Evolutionary conservation across 257 asterid species (phyloP).

Genomic region (Thymus quinquecostatus): DNA sequence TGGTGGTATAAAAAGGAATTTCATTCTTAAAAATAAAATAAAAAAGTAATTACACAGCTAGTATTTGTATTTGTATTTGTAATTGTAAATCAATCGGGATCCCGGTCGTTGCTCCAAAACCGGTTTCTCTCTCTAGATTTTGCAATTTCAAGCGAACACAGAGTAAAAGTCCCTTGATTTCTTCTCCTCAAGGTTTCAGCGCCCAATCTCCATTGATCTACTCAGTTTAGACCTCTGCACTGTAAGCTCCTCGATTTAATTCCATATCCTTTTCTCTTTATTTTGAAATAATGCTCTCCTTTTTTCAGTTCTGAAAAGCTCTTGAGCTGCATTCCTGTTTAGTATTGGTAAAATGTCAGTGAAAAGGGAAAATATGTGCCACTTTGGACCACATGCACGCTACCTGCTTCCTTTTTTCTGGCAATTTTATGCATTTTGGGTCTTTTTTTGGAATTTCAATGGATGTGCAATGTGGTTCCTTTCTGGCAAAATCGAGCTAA

Average conservation of each 20-base stretch:
- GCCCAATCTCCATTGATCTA: conserved; percentile 31
- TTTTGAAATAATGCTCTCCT: background rate
- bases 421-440: background rate
- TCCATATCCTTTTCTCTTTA: background rate
- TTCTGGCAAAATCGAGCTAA: background rate
- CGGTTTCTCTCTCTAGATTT: conserved; percentile 37
- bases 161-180: conserved; percentile 8
- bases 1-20: too few relatives aligned
- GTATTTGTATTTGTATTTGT: too few relatives aligned
- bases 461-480: background rate
- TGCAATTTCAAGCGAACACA: conserved; percentile 43
- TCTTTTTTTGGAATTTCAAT: background rate
- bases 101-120: conserved; percentile 19
- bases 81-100: conserved; percentile 24
- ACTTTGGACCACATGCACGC: conserved; percentile 31
- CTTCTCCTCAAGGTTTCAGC: conserved; percentile 39
- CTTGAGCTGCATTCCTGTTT: conserved; percentile 7
- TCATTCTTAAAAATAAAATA: too few relatives aligned
- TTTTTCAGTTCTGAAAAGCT: conserved; percentile 1
- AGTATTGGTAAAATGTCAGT: conserved; percentile 30
- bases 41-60: too few relatives aligned
- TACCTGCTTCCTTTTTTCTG: conserved; percentile 4
- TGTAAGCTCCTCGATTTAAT: conserved; percentile 41
- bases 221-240: conserved; percentile 31
- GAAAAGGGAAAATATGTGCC: background rate